Conservation (phyloP, 345 rosid genomes). For the Populus simonii region DNA sequence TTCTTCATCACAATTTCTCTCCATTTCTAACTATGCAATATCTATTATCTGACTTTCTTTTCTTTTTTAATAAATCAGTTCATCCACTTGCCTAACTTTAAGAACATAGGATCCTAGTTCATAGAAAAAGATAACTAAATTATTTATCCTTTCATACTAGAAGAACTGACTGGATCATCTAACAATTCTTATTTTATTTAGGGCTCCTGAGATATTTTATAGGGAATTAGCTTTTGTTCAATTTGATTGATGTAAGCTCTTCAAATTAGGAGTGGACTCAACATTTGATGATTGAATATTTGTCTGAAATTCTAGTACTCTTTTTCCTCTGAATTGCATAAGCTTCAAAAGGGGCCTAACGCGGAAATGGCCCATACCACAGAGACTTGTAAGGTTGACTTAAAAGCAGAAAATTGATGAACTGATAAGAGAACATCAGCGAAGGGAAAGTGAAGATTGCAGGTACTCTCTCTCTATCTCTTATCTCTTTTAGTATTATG, state of each 20-base stretch:
- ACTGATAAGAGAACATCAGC: too few relatives aligned
- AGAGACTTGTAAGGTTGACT: too few relatives aligned
- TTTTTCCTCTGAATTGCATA: not conserved
- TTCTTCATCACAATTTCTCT: not conserved
- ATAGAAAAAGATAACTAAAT: too few relatives aligned
- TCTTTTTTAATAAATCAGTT: not conserved
- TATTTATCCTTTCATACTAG: not conserved
- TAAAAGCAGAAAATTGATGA: too few relatives aligned
- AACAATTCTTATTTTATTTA: not conserved
- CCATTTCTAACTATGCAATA: not conserved
- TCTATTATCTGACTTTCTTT: too few relatives aligned
- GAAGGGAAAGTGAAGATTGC: too few relatives aligned
- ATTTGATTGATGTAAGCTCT: not conserved
- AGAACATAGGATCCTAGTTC: not conserved
- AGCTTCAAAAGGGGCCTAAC: not conserved
- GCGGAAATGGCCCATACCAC: too few relatives aligned
- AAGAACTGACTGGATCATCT: not conserved
- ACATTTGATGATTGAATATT: not conserved
- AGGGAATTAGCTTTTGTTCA: not conserved
- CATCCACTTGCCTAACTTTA: not conserved
- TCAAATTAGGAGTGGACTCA: not conserved
- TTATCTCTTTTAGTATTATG: too few relatives aligned
- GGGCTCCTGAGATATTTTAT: not conserved
- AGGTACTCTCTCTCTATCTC: too few relatives aligned
- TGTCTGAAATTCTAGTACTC: not conserved